Evolutionary conservation across 202 grass and related monocot genomes (phyloP), one percentile per base, ranked within the genome.

Genomic region (Eragrostis tef): DNA sequence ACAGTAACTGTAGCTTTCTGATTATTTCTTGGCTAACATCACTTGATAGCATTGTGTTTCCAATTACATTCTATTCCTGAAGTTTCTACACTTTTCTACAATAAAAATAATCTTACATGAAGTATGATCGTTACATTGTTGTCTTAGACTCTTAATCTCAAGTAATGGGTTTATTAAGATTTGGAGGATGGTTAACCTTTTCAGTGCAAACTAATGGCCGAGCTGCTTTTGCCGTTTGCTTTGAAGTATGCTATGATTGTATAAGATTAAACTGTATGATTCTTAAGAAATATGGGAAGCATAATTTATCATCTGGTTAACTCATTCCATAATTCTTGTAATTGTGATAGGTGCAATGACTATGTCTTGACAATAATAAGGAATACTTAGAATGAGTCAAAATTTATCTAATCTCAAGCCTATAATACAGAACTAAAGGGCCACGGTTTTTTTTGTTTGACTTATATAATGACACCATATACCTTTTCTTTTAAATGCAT

Each of bases 91-190:
- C 7, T 11, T 72, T 79, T 64, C 64, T 31, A 31, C 67, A 21
- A 71, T 12, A 79, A 31, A 25, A 17, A 54, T 61, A 69, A 26
- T 62, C 75, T 29, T 67, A 79, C 64, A 45, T 79, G 51, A 25
- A 45, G 16, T 70, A 63, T 6, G 41, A 63, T 80, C 9, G 44
- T 72, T 72, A 19, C 9, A 34, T 52, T 16, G 9, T 60, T 87
- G 13, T 73, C 6, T 78, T 87, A 36, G 46, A 42, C 26, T 73
- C 6, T 78, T 87, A 36, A 54, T 49, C 26, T 57, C 19, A 83
- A 64, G 36, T 19, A 14, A 78, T 49, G 22, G 7, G 25, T 78
- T 74, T 44, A 17, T 69, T 82, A 50, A 45, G 59, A 74, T 15
- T 19, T 42, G 7, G n/a, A 43, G 22, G 29, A 58, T 77, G 34